These are phyloP conservation scores for Elaeis guineensis DNA, from an alignment of 176 grass and related monocot species.

Conservation along the genomic window DNA sequence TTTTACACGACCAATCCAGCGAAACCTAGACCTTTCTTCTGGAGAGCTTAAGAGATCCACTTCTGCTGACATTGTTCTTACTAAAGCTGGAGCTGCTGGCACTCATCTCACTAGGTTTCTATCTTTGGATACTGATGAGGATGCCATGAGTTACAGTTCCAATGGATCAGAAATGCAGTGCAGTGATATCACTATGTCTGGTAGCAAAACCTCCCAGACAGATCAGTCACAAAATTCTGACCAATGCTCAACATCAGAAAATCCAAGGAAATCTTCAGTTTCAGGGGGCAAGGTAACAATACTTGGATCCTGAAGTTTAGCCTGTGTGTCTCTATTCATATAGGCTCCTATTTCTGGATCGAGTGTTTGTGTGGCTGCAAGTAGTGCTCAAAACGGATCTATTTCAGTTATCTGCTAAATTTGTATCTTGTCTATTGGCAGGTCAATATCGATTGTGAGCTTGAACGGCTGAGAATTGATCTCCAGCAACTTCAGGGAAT, in stretches of 20 bases:
- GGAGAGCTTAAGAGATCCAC: not conserved
- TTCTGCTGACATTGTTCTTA: not conserved
- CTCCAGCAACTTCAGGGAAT: constrained; percentile 27
- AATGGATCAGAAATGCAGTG: not conserved
- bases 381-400: too few relatives aligned
- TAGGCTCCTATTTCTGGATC: too few relatives aligned
- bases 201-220: constrained; percentile 4
- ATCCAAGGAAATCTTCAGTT: not conserved
- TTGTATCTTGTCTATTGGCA: constrained; percentile 5
- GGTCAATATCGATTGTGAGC: constrained; percentile 50
- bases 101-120: not conserved
- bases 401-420: too few relatives aligned
- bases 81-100: not conserved
- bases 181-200: not conserved
- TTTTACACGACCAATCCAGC: not conserved
- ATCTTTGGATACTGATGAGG: not conserved
- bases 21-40: not conserved
- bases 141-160: not conserved
- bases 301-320: not conserved
- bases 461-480: constrained; percentile 40
- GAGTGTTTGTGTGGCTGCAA: too few relatives aligned
- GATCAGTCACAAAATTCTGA: not conserved
- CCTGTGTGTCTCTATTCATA: too few relatives aligned
- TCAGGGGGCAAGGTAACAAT: constrained; percentile 8
- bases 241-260: not conserved